phyloP scores from a whole-genome alignment of 208 protist genomes.

The Wallacemonas sp. region DNA sequence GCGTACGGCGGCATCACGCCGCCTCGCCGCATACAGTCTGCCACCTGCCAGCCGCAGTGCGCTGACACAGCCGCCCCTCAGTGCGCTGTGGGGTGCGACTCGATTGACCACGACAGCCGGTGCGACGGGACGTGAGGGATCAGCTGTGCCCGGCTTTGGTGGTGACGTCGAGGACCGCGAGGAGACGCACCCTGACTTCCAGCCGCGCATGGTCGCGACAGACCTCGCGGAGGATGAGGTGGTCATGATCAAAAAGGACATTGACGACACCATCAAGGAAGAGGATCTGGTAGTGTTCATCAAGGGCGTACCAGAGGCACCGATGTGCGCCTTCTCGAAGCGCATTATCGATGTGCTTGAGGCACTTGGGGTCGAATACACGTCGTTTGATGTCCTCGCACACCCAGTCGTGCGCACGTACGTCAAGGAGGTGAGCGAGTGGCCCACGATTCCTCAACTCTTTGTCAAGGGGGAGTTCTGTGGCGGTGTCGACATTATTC shows the following conservation, averaged over 20 bases:
- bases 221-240: slow-evolving; percentile 78
- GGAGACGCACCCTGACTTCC: slow-evolving; percentile 88
- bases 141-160: slow-evolving; percentile 18
- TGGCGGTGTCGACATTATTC: slow-evolving; percentile 92
- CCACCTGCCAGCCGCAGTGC: background rate
- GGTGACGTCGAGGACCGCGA: slow-evolving; percentile 66
- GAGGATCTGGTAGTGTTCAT: slow-evolving; percentile 95
- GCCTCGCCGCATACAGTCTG: too few species aligned
- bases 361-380: slow-evolving; percentile 91
- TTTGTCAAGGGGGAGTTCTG: slow-evolving; percentile 96
- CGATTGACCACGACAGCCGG: background rate
- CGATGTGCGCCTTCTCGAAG: slow-evolving; percentile 96
- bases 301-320: slow-evolving; percentile 94
- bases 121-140: too few species aligned
- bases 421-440: slow-evolving; percentile 94
- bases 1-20: background rate
- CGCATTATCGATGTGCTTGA: slow-evolving; percentile 92
- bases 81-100: background rate
- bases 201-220: slow-evolving; percentile 64
- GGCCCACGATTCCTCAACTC: slow-evolving; percentile 97
- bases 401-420: slow-evolving; percentile 91
- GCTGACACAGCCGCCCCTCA: background rate
- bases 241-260: slow-evolving; percentile 87
- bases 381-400: slow-evolving; percentile 92
- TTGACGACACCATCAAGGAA: slow-evolving; percentile 82